phyloP scores from a whole-genome alignment of 306 rosid genomes.

The Vigna radiata region DNA sequence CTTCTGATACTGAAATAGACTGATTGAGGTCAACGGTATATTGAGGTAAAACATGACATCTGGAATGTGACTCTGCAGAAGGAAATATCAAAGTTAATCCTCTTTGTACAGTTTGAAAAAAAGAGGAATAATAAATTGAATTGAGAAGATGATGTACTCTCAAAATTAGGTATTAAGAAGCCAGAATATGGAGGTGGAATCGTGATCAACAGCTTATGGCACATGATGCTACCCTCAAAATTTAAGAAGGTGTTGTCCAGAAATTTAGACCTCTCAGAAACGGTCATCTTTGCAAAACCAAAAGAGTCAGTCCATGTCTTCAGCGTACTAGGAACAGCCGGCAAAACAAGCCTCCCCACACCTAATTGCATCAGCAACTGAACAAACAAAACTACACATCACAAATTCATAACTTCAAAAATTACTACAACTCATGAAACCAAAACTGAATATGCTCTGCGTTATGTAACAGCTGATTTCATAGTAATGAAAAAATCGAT shows the following conservation, averaged over 20 bases:
- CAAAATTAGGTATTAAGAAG: constrained; percentile 45
- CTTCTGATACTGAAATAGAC: constrained; percentile 54
- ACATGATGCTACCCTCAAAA: constrained; percentile 76
- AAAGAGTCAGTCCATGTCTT: constrained; percentile 78
- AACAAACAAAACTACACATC: constrained; percentile 24
- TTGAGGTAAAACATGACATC: constrained; percentile 33
- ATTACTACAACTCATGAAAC: too few relatives aligned
- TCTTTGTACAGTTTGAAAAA: neutral
- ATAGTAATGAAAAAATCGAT: too few relatives aligned
- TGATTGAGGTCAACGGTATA: constrained; percentile 34
- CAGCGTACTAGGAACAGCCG: constrained; percentile 73
- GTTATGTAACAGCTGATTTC: too few relatives aligned
- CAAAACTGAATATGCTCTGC: too few relatives aligned
- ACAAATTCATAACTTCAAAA: neutral
- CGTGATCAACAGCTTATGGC: constrained; percentile 70
- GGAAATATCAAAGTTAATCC: constrained; percentile 11
- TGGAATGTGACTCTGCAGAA: constrained; percentile 51
- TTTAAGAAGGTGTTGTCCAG: constrained; percentile 71
- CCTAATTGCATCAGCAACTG: constrained; percentile 78
- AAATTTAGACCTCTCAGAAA: constrained; percentile 65
- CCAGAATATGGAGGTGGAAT: constrained; percentile 43
- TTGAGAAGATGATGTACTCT: neutral
- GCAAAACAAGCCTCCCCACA: constrained; percentile 82
- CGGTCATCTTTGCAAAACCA: constrained; percentile 73
- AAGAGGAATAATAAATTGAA: neutral